Evolutionary conservation across 805 yeast species (phyloP), one percentile per base, ranked within the genome.

Genomic region (baker's yeast (Saccharomyces cerevisiae)): DNA sequence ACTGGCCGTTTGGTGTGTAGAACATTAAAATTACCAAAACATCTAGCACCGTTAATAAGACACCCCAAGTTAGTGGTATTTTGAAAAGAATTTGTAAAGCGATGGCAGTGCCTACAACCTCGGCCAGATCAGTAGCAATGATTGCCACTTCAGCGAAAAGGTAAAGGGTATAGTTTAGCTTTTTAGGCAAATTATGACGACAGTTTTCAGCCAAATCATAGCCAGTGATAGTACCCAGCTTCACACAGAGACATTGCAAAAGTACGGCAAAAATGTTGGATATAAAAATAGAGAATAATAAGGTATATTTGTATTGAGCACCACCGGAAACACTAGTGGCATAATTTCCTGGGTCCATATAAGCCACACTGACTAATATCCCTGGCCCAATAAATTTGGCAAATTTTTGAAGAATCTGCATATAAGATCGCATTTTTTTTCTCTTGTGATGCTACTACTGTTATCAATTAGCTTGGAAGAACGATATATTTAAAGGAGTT

Each of bases 281-380:
- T 28, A 91, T 69, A 47, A 90, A 75, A n/a, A 94, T 79, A 17
- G 90, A 82, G 68, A 89, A 90, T 28, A 92, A 71, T 48, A 91
- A 74, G 55, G 86, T 81, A 67, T 84, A 92, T 64, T 85, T 82
- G 68, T 85, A 87, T 47, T 87, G 85, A 6, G 96, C 87, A 29
- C 96, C 96, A 2, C 95, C 94, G 2, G 94, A 86, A 14, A 92
- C 96, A 46, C 94, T 94, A 1, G 97, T 89, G 11, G 97, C 87
- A 70, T 92, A 92, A 70, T 94, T 92, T 2, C 99, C 99, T 0
- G 99, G 98, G 65, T 92, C 98, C 89, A 94, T 89, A 65, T 91
- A 94, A 0, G 97, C 95, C 47, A 92, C 96, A n/a, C 90, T 79
- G 21, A 92, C 95, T 95, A 92, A 82, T 48, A 94, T 76, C 0